Evolutionary conservation across 495 filamentous ascomycete genomes (phyloP), one percentile per base, ranked within the genome.

Genomic region (Podospora fimiseda): DNA sequence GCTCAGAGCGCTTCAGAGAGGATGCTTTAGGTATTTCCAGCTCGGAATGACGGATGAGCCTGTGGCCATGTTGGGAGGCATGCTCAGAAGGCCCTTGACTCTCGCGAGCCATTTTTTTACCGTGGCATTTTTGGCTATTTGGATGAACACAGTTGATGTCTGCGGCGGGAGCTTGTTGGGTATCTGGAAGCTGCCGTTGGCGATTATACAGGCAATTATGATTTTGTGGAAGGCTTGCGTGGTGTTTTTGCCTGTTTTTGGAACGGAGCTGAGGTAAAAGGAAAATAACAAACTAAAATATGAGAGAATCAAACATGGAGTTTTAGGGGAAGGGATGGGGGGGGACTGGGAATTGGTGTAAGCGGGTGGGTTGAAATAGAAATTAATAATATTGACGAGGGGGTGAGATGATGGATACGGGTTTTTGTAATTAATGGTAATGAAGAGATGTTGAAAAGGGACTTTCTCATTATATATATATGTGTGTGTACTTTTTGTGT

Each of bases 21-120:
- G 93, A 43, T 97, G 94, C 73, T 97, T 97, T 75, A 74, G 76
- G 40, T 98, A 98, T 66, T 98, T 98, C 75, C 74, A 90, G 64
- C 70, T 80, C 36, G 94, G 93, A 37, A 79, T 82, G 50, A 76
- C 89, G 30, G 78, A 85, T 53, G 88, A 84, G 18, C 93, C 93
- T 5, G 81, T 87, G 47, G 86, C 89, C 20, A 74, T 98, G 43
- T 75, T 98, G 1, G 93, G 84, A 2, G 94, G 91, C 1, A 76
- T 96, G 42, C 84, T 94, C 63, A 76, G 85, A 16, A 79, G 81
- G 43, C 93, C 93, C 1, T 59, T 85, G 21, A 79, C 90, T 41
- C 82, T 98, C 48, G 83, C 94, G 60, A 87, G 82, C 62, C 92
- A 98, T 70, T 98, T 98, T 74, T 97, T 96, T 70, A 80, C 82